Base-by-base conservation (phyloP, 2,329 filamentous ascomycete genomes). In the Phyllosticta citriasiana region DNA sequence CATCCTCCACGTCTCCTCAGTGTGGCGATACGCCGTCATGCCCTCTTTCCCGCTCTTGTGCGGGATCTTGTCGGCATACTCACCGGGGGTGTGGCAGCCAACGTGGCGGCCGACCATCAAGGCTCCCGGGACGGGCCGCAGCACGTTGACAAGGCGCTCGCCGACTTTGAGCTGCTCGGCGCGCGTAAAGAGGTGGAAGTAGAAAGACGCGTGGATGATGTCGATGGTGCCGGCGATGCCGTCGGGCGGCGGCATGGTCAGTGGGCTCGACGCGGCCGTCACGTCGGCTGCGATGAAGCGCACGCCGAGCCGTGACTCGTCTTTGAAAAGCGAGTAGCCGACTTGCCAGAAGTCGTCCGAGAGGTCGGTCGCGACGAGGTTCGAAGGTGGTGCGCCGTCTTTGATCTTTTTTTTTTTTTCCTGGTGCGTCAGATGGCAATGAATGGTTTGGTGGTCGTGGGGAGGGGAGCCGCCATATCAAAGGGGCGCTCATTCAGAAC, bases 41-140 rank as follows among this genome's bases (percentile, higher is more conserved):
- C 3, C 14, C 4, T 8, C 8, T 24, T 24, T 9, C 8, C 7
- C n/a, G 8, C 24, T 12, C 51, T 25, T 53, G 19, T 25, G n/a
- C 51, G 51, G 19, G 6, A 22, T 9, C 51, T 53, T 25, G 6
- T 25, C 14, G 6, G 12, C 56, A 10, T 22, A n/a, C 16, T 25
- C n/a, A 40, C 12, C 40, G 9, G 69, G 64, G 12, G 65, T 64
- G 3, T 65, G 54, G 8, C 68, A 60, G 33, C 81, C 80, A 30
- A 81, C 73, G 33, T 84, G 81, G 12, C 78, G 74, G 33, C 82
- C 81, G 58, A 82, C 77, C 30, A 84, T 77, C 66, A 81, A 73
- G 9, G 76, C 77, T 0, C 76, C 76, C 0, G 75, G 72, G 65
- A 76, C 74, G 19, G 70, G 66, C 10, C 64, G 64, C n/a, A 75